phyloP scores from a whole-genome alignment of 2,329 filamentous ascomycete species.

The Penicillium sp. region DNA sequence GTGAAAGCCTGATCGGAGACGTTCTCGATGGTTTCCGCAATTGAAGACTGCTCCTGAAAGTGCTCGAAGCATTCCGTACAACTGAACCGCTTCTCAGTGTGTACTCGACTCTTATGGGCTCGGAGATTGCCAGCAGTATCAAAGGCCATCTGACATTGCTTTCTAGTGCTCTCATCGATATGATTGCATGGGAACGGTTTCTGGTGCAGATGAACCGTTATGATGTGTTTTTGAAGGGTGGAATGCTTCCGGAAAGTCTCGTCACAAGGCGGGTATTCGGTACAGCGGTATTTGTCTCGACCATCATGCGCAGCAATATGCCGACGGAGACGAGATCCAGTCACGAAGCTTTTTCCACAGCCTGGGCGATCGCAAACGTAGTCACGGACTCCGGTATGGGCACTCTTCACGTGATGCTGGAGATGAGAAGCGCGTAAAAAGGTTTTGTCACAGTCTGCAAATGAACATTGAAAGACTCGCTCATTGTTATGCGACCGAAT shows the following conservation, averaged over 20 bases:
- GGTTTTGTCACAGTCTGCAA: conserved; percentile 73
- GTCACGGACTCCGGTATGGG: conserved; percentile 70
- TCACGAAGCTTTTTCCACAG: conserved; percentile 81
- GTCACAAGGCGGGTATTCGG: conserved; percentile 67
- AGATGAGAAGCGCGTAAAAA: conserved; percentile 88
- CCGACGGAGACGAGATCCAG: conserved; percentile 72
- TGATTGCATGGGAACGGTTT: conserved; percentile 72
- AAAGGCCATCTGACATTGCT: conserved; percentile 68
- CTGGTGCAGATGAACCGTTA: conserved; percentile 70
- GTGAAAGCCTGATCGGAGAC: conserved; percentile 46
- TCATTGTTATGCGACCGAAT: conserved; percentile 83
- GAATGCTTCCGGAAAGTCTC: conserved; percentile 85
- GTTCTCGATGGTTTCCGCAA: conserved; percentile 21
- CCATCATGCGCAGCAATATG: conserved; percentile 79
- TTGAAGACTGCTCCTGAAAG: conserved; percentile 40
- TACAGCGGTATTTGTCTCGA: conserved; percentile 73
- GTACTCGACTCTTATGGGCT: conserved; percentile 69
- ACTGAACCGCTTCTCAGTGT: conserved; percentile 70
- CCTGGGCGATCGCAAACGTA: conserved; percentile 70
- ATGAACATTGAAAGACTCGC: conserved; percentile 72
- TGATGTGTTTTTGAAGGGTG: conserved; percentile 80
- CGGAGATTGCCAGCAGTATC: conserved; percentile 71
- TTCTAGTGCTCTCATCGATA: conserved; percentile 53
- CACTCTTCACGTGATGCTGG: conserved; percentile 79
- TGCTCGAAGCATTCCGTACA: conserved; percentile 69